Evolutionary conservation across 768 basidiomycete genomes (phyloP).

Genomic region (Termitomyces sp.): DNA sequence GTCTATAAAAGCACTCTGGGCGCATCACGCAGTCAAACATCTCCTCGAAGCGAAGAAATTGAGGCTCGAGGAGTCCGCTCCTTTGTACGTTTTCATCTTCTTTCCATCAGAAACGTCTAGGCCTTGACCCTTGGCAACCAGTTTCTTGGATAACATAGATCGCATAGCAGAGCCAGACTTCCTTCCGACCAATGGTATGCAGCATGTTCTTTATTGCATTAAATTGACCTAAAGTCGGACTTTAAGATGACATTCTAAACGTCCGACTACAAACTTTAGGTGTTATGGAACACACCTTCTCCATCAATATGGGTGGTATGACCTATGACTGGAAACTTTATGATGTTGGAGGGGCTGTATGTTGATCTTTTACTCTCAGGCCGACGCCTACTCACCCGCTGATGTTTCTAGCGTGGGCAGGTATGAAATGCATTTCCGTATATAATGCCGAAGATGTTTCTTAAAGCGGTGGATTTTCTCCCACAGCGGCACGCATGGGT

Average conservation of each 20-base stretch:
- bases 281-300: conserved; percentile 71
- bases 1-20: conserved; percentile 64
- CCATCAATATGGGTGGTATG: conserved; percentile 56
- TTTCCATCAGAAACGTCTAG: not conserved
- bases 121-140: conserved; percentile 20
- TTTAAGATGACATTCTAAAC: conserved; percentile 67
- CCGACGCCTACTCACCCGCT: not conserved
- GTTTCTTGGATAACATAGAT: conserved; percentile 62
- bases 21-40: conserved; percentile 56
- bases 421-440: conserved; percentile 26
- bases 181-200: conserved; percentile 59
- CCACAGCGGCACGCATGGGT: conserved; percentile 73
- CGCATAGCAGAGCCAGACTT: conserved; percentile 69
- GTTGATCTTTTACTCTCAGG: conserved; percentile 21
- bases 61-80: conserved; percentile 68
- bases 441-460: not conserved
- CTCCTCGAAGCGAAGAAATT: conserved; percentile 54
- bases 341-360: conserved; percentile 79
- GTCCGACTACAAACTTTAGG: conserved; percentile 79
- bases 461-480: not conserved
- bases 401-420: conserved; percentile 49
- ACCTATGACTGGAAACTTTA: conserved; percentile 75
- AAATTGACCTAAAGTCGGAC: not conserved
- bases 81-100: conserved; percentile 48
- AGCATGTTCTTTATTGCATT: not conserved